phyloP scores from a whole-genome alignment of 1,139 yeast genomes.

The Pichia sp. region DNA sequence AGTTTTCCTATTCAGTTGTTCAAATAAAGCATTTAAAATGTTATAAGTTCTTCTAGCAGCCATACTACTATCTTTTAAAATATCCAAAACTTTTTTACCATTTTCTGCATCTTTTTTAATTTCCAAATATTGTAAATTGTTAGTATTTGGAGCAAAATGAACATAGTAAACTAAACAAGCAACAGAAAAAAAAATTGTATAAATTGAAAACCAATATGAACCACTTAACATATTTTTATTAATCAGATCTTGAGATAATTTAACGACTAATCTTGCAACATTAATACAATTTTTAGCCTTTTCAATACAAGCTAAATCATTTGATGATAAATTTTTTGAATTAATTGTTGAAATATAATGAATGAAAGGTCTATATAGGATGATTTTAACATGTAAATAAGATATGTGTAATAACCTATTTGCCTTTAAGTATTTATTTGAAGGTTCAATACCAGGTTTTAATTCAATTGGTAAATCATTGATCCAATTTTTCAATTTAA shows the following conservation, averaged over 20 bases:
- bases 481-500: slow-evolving; percentile 70
- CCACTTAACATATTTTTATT: slow-evolving; percentile 70
- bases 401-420: slow-evolving; percentile 72
- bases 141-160: slow-evolving; percentile 56
- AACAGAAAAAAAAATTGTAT: slow-evolving; percentile 86
- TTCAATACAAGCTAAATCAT: slow-evolving; percentile 51
- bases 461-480: slow-evolving; percentile 66
- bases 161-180: slow-evolving; percentile 82
- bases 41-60: slow-evolving; percentile 79
- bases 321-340: slow-evolving; percentile 21
- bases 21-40: slow-evolving; percentile 72
- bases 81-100: slow-evolving; percentile 69
- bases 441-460: slow-evolving; percentile 67
- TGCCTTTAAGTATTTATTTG: slow-evolving; percentile 64
- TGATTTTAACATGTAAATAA: slow-evolving; percentile 76
- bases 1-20: slow-evolving; percentile 66
- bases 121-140: slow-evolving; percentile 51
- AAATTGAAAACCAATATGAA: slow-evolving; percentile 89
- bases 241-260: slow-evolving; percentile 77
- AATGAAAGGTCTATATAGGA: slow-evolving; percentile 84
- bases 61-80: slow-evolving; percentile 64
- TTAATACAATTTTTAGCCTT: slow-evolving; percentile 81
- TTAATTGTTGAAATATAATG: slow-evolving; percentile 56
- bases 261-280: slow-evolving; percentile 79
- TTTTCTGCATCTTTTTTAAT: slow-evolving; percentile 72